Evolutionary conservation across 2,329 filamentous ascomycete genomes (phyloP), one percentile per base, ranked within the genome.

Genomic region (Apiospora kogelbergensis): DNA sequence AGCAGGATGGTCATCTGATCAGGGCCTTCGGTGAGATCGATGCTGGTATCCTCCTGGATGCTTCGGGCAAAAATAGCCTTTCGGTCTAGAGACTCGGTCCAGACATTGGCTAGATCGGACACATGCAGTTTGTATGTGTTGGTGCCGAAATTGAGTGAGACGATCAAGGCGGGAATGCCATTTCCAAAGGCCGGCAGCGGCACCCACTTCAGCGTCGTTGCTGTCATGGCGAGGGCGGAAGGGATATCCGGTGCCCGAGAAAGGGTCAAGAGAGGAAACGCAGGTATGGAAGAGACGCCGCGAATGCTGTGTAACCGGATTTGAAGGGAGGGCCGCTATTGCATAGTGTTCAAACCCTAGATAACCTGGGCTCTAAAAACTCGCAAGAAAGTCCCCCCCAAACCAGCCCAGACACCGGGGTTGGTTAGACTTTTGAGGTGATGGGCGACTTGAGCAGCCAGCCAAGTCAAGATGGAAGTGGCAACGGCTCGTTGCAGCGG

Each of bases 61-160:
- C 89, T 91, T 70, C 91, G 87, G 70, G 84, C 81, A 68, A 90
- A 85, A 68, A 95, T 91, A 13, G 82, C 84, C n/a, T 82, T 83
- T 26, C 88, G 83, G 68, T 89, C 85, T 26, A 94, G 80, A 10
- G 78, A 83, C 79, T 95, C 92, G 33, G 82, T 80, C 93, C 93
- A 96, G n/a, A 94, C 82, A 72, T 90, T 87, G 76, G 87, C 89
- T 70, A 94, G 84, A 76, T 95, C 93, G 2, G 91, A 93, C 46
- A 95, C 76, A 69, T 88, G 84, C 37, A 95, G 77, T 1, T 81
- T 84, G 80, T 95, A 95, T 13, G 88, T 85, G 26, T 84, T 79
- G 20, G 81, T 66, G 6, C 81, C 81, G 74, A 91, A 89, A 37
- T 79, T 75, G 24, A 86, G 82, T 70, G 91, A 91, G 57, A 92